Percentiles rank a stretch among this genome's conserved stretches.
Evolutionary conservation across 1,284 basidiomycete species (phyloP).

Genomic region (Austropuccinia psidii): DNA sequence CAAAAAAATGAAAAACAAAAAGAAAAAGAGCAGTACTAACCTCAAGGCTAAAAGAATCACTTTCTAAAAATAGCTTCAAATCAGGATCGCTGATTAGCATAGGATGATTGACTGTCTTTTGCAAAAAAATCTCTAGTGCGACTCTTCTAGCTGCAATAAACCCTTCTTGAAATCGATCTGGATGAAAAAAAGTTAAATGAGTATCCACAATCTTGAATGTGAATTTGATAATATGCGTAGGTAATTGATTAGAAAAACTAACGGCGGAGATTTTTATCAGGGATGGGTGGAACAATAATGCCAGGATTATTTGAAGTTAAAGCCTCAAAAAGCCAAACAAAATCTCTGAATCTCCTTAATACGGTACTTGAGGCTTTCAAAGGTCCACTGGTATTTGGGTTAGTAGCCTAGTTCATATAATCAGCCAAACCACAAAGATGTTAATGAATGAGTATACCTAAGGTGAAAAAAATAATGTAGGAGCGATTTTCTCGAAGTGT

Average conservation of each 20-base stretch:
- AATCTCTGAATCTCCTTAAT: slow-evolving; percentile 89
- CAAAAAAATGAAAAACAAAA: neutral
- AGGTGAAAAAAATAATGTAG: slow-evolving; percentile 73
- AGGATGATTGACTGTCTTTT: slow-evolving; percentile 49
- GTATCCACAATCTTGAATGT: too few species aligned
- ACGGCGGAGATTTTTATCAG: slow-evolving; percentile 85
- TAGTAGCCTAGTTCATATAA: slow-evolving; percentile 37
- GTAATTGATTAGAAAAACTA: slow-evolving; percentile 21
- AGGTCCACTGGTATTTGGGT: slow-evolving; percentile 36
- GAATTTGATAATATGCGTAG: too few species aligned
- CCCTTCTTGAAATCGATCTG: slow-evolving; percentile 49
- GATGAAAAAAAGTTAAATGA: neutral
- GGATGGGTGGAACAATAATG: slow-evolving; percentile 90
- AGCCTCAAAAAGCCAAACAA: slow-evolving; percentile 90
- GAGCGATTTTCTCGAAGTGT: neutral
- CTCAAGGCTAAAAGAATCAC: slow-evolving; percentile 48
- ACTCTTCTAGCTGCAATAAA: slow-evolving; percentile 49
- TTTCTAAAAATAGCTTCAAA: slow-evolving; percentile 49
- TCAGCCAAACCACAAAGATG: too few species aligned
- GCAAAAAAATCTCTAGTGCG: slow-evolving; percentile 48
- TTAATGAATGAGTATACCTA: slow-evolving; percentile 70
- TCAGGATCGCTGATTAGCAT: slow-evolving; percentile 50
- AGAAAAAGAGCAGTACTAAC: slow-evolving; percentile 36
- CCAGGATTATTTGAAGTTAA: slow-evolving; percentile 88
- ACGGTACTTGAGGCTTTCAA: slow-evolving; percentile 53